Evolutionary conservation across 192 early-diverging fungal genomes (phyloP), one percentile per base, ranked within the genome.

Genomic region (Coemansia sp.): DNA sequence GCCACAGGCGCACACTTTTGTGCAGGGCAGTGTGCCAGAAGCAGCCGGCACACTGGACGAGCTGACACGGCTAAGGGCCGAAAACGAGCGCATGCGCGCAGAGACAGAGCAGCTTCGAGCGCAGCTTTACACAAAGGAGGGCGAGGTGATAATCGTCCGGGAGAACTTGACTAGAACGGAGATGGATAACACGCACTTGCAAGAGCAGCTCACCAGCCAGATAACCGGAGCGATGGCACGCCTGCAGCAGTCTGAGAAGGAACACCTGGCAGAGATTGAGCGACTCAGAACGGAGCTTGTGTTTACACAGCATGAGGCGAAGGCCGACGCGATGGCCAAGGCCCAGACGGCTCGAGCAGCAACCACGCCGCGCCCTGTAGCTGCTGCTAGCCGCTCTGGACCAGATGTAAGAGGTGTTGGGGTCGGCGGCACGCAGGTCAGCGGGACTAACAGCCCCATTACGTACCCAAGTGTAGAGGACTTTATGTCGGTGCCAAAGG

Each of bases 111-210:
- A 64, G 42, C 59, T 81, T 29, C 44, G 35, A 17, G 48, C 66
- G 38, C 73, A 68, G 56, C 62, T 81, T 22, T 72, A 72, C 6
- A 81, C 79, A 8, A 72, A 66, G 33, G 79, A 74, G 2, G 79
- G 79, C 18, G 79, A 81, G 36, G 79, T 76, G 2, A 68, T 61
- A 50, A 81, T 76, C 5, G 73, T 81, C 14, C 68, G 79, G 26
- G 72, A 76, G 17, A 71, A 76, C 39, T 59, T 81, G 56, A 54
- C 79, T 6, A 59, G 53, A 14, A 81, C 79, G 12, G 79, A 81
- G 62, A 76, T 76, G 18, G 74, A 72, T 14, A 72, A 81, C 61
- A 76, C 73, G 24, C 73, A 69, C 32, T 52, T 81, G 55, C 79
- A 81, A 43, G 79, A 81, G 37, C 65, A 60, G 53, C 67, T 81